Base-by-base conservation (phyloP, 2,329 filamentous ascomycete genomes). In the Trichoderma gracile region DNA sequence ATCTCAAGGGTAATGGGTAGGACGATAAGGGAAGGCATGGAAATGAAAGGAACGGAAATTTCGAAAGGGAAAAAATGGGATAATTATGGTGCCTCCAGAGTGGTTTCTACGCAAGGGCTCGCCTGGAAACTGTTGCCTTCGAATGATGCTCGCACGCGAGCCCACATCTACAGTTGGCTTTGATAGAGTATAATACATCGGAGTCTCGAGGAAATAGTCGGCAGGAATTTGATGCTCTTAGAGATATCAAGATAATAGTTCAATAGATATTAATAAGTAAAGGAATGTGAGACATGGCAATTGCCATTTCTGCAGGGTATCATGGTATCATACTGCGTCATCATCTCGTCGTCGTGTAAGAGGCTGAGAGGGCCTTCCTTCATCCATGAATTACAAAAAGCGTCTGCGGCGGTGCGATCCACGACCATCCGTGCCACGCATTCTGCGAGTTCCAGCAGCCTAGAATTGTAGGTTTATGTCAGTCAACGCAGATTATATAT, bases 341-440 rank as follows among this genome's bases (percentile, higher is more conserved):
- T n/a, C 33, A 21, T 47, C 19, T 25, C n/a, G 27, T 46, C 7
- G 23, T 43, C 27, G 3, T 38, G 33, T 38, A 38, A 38, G 33
- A n/a, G 45, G 25, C 19, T 23, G 15, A 25, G 33, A 43, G 21
- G 12, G 6, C 19, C 14, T 12, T 38, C 15, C 12, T 10, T 33
- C 10, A 14, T 38, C 12, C 33, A 38, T 38, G 33, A 38, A 42
- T 58, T 64, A 66, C 40, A 53, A 59, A 23, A 66, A 70, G 53
- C 68, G 71, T 58, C 63, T 68, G 56, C 65, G 68, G 64, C 74
- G 79, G 66, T 73, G 82, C 63, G 78, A 81, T 65, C 86, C 85
- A 43, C 87, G 84, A 2, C 89, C 89, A 75, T 92, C 89, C 53
- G 89, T 92, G 46, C 89, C 89, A 69, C 86, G 84, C 88, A 91